Evolutionary conservation across 1,284 basidiomycete genomes (phyloP).

Genomic region (Microbotryum intermedium): DNA sequence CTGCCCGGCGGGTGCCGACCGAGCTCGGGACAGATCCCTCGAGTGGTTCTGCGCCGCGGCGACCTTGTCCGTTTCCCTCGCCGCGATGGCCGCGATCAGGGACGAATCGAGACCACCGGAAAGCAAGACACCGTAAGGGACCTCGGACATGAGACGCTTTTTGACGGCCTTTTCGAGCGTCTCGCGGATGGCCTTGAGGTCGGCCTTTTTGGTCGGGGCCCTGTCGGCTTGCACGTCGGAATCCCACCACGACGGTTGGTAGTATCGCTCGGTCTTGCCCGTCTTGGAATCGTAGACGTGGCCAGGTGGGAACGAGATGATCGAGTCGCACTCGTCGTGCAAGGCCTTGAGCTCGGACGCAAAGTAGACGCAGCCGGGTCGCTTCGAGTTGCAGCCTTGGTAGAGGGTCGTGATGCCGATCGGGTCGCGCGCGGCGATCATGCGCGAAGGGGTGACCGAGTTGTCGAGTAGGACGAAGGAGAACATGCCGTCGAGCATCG

Average conservation of each 20-base stretch:
- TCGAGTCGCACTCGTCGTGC: slow-evolving; percentile 84
- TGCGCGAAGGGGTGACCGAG: slow-evolving; percentile 73
- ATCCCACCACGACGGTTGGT: slow-evolving; percentile 75
- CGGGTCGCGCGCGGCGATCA: slow-evolving; percentile 94
- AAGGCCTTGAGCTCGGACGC: slow-evolving; percentile 94
- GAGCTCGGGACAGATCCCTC: slow-evolving; percentile 26
- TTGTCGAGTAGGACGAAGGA: slow-evolving; percentile 95
- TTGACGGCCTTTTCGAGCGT: slow-evolving; percentile 84
- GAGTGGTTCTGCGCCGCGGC: slow-evolving; percentile 59
- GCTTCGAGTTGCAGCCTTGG: slow-evolving; percentile 82
- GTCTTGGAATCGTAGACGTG: slow-evolving; percentile 84
- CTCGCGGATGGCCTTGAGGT: slow-evolving; percentile 66
- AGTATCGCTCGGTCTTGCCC: slow-evolving; percentile 69
- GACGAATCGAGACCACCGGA: slow-evolving; percentile 94
- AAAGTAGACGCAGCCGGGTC: slow-evolving; percentile 81
- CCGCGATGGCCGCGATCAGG: slow-evolving; percentile 93
- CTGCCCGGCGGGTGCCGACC: slow-evolving; percentile 1
- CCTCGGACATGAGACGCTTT: slow-evolving; percentile 97
- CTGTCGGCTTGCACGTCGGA: slow-evolving; percentile 52
- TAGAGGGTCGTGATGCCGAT: slow-evolving; percentile 98
- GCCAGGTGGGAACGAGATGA: slow-evolving; percentile 93
- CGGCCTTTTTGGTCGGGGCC: slow-evolving; percentile 57
- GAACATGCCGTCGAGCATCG: slow-evolving; percentile 95
- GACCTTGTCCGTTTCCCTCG: slow-evolving; percentile 89
- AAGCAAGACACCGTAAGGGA: slow-evolving; percentile 93